Evolutionary conservation across 371 early-diverging fungal genomes (phyloP).

Genomic region (Mucor piriformis): DNA sequence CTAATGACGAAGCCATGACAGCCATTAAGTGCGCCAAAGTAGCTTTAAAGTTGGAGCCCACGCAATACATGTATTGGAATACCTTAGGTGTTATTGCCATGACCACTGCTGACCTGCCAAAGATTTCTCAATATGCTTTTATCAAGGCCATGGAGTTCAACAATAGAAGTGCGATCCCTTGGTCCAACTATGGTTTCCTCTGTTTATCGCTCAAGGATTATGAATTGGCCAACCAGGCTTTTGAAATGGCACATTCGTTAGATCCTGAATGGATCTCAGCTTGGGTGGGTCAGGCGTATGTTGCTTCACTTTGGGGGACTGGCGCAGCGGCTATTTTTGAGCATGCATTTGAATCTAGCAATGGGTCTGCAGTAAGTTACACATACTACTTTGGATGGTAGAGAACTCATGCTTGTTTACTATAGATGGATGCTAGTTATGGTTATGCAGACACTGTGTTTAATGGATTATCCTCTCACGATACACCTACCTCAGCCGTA

Average conservation of each 20-base stretch:
- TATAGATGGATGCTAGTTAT: slow-evolving; percentile 66
- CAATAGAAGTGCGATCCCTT: slow-evolving; percentile 67
- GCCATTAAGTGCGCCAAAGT: slow-evolving; percentile 59
- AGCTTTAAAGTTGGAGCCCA: slow-evolving; percentile 69
- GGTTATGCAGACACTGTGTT: slow-evolving; percentile 69
- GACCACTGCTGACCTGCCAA: slow-evolving; percentile 38
- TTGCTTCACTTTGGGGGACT: slow-evolving; percentile 65
- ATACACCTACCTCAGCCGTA: slow-evolving; percentile 23
- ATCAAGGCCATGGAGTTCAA: slow-evolving; percentile 79
- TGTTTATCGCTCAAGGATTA: slow-evolving; percentile 74
- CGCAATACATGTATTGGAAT: slow-evolving; percentile 71
- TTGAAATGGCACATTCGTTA: slow-evolving; percentile 71
- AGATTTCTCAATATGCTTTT: slow-evolving; percentile 84
- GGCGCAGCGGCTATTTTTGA: slow-evolving; percentile 68
- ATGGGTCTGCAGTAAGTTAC: slow-evolving; percentile 43
- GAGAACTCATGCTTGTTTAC: background rate
- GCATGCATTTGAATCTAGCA: slow-evolving; percentile 76
- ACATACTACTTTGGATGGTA: background rate
- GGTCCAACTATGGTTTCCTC: slow-evolving; percentile 88
- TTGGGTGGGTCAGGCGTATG: slow-evolving; percentile 88
- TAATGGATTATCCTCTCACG: slow-evolving; percentile 25
- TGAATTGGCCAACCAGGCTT: slow-evolving; percentile 80
- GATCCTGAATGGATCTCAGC: slow-evolving; percentile 82
- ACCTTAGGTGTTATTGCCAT: slow-evolving; percentile 73
- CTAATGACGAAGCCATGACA: slow-evolving; percentile 24